phyloP scores from a whole-genome alignment of 2,329 filamentous ascomycete species.

The Alternaria ventricosa region DNA sequence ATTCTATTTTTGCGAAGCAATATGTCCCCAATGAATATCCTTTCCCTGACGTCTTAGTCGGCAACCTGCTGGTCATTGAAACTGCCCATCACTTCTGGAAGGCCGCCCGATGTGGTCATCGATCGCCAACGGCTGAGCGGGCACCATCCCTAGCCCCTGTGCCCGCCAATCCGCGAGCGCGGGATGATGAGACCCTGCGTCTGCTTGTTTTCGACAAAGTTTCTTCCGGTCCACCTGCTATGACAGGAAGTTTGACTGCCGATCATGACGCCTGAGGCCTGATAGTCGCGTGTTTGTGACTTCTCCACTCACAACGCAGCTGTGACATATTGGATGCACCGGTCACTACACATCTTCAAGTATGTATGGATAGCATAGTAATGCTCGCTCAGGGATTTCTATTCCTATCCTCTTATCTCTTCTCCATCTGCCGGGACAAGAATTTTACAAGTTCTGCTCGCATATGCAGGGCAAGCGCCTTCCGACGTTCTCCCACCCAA shows the following conservation, averaged over 20 bases:
- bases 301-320: constrained; percentile 10
- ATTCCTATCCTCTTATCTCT: not conserved
- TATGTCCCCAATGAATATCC: constrained; percentile 16
- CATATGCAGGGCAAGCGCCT: not conserved
- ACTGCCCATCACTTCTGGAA: constrained; percentile 22
- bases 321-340: constrained; percentile 2
- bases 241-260: constrained; percentile 18
- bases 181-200: constrained; percentile 35
- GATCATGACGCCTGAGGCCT: constrained; percentile 44
- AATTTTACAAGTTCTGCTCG: not conserved
- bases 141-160: constrained; percentile 23
- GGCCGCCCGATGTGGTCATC: constrained; percentile 24
- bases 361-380: not conserved
- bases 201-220: constrained; percentile 28
- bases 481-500: constrained; percentile 8
- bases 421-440: not conserved
- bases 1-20: constrained; percentile 27
- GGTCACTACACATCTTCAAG: constrained; percentile 4
- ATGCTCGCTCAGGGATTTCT: not conserved
- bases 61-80: constrained; percentile 17
- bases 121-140: constrained; percentile 29
- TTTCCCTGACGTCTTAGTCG: constrained; percentile 16
- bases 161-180: constrained; percentile 24
- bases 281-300: constrained; percentile 7
- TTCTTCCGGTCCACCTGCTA: constrained; percentile 28